phyloP scores from a whole-genome alignment of 768 basidiomycete genomes.

The Atractiella rhizophila region DNA sequence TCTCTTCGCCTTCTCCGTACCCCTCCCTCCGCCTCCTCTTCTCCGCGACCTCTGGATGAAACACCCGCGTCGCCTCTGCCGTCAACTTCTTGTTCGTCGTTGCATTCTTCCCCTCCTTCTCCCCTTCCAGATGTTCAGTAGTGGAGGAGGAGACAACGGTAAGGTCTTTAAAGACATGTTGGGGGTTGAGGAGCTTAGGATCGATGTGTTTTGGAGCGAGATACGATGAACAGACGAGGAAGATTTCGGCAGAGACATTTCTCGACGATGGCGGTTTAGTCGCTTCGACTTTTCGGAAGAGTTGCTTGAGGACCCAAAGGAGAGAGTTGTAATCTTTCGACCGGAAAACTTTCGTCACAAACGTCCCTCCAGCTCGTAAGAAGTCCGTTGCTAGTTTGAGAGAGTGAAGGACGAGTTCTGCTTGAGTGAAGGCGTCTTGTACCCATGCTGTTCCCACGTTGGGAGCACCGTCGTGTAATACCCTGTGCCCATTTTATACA shows the following conservation, averaged over 20 bases:
- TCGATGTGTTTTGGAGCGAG: slow-evolving; percentile 85
- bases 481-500: slow-evolving; percentile 21
- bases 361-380: slow-evolving; percentile 56
- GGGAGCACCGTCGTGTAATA: slow-evolving; percentile 94
- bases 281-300: slow-evolving; percentile 88
- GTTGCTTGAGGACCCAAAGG: slow-evolving; percentile 93
- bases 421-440: slow-evolving; percentile 91
- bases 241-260: slow-evolving; percentile 98
- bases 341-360: slow-evolving; percentile 94
- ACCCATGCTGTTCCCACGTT: slow-evolving; percentile 99
- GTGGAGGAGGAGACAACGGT: slow-evolving; percentile 19
- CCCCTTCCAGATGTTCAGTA: slow-evolving; percentile 5
- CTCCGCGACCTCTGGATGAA: slow-evolving; percentile 94
- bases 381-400: slow-evolving; percentile 90
- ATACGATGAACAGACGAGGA: slow-evolving; percentile 90
- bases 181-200: slow-evolving; percentile 90
- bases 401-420: slow-evolving; percentile 61
- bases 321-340: slow-evolving; percentile 95
- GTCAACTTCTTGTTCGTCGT: slow-evolving; percentile 23
- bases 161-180: slow-evolving; percentile 88
- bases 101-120: neutral
- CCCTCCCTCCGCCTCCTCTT: slow-evolving; percentile 78
- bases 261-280: slow-evolving; percentile 95
- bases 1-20: slow-evolving; percentile 83
- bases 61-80: slow-evolving; percentile 55